phyloP scores from a whole-genome alignment of 179 eudicot genomes.

The Camellia oleifera region DNA sequence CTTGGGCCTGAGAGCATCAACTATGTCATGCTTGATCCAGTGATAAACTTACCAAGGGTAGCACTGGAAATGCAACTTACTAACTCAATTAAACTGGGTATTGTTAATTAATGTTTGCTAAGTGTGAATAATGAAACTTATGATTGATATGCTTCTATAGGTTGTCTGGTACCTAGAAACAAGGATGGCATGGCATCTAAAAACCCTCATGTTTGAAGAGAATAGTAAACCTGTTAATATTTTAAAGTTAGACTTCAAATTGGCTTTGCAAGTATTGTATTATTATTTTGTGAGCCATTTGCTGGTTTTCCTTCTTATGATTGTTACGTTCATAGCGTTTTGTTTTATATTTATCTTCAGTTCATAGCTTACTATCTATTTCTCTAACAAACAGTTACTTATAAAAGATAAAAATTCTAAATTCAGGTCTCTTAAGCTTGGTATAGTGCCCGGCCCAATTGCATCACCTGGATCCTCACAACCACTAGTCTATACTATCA shows the following conservation, averaged over 20 bases:
- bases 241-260: not conserved
- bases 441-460: slow-evolving; percentile 44
- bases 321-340: not conserved
- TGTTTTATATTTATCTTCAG: not conserved
- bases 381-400: not conserved
- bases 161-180: too few relatives aligned
- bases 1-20: slow-evolving; percentile 4
- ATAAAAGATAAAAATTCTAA: too few relatives aligned
- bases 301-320: not conserved
- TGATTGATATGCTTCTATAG: too few relatives aligned
- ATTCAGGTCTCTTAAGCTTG: slow-evolving; percentile 63
- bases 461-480: slow-evolving; percentile 41
- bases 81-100: too few relatives aligned
- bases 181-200: too few relatives aligned
- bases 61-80: not conserved
- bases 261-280: not conserved
- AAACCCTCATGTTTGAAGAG: too few relatives aligned
- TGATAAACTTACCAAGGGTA: not conserved
- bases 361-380: not conserved
- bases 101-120: too few relatives aligned
- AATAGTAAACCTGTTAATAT: not conserved
- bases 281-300: not conserved
- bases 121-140: too few relatives aligned
- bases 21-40: not conserved
- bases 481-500: slow-evolving; percentile 38